Conservation (phyloP, 148 eudicot genomes). For the Spergularia bocconei region DNA sequence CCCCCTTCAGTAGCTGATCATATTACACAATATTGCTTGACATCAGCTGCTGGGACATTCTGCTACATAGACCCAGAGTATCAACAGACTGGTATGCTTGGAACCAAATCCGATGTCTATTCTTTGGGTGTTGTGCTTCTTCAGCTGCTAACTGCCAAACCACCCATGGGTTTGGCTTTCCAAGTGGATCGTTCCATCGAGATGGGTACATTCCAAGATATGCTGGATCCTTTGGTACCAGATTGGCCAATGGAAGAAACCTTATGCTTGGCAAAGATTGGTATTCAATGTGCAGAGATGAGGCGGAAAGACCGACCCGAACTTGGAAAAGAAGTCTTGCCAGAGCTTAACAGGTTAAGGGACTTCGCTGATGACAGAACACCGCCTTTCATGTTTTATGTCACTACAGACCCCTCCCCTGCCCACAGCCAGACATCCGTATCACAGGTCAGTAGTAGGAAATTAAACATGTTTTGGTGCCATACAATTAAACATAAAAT, state of each 20-base stretch:
- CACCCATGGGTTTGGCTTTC: constrained; percentile 63
- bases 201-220: constrained; percentile 39
- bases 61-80: constrained; percentile 78
- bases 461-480: neutral
- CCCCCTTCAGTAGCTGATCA: constrained; percentile 59
- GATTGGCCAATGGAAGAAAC: constrained; percentile 73
- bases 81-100: constrained; percentile 70
- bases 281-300: constrained; percentile 52
- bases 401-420: constrained; percentile 27
- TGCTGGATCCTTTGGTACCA: constrained; percentile 53
- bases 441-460: constrained; percentile 35
- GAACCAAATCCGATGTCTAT: constrained; percentile 63
- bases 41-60: constrained; percentile 66
- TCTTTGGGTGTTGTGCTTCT: constrained; percentile 62
- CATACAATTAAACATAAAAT: neutral
- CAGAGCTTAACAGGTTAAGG: constrained; percentile 50
- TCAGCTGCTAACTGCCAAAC: constrained; percentile 57
- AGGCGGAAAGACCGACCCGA: constrained; percentile 65
- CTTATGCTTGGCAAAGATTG: constrained; percentile 46
- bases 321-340: constrained; percentile 58
- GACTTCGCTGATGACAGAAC: constrained; percentile 50
- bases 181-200: constrained; percentile 39
- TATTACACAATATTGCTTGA: constrained; percentile 58
- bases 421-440: constrained; percentile 29
- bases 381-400: constrained; percentile 32